These are phyloP conservation scores for Escovopsis weberi DNA, from an alignment of 2,329 filamentous ascomycete genomes.

Conservation along the genomic window DNA sequence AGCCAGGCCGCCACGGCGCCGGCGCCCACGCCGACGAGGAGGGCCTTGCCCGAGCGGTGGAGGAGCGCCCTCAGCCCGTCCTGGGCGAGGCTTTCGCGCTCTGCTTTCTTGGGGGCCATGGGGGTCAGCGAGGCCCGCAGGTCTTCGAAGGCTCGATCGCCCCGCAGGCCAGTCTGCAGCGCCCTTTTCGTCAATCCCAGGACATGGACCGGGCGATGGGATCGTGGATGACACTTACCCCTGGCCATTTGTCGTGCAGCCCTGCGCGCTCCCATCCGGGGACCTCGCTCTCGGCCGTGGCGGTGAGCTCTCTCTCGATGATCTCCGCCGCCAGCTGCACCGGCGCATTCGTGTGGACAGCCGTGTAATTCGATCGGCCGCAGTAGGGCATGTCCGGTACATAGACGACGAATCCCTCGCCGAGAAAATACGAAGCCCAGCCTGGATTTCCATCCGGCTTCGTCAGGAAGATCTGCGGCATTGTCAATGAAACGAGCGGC, in stretches of 20 bases:
- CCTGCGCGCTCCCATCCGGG: conserved; percentile 13
- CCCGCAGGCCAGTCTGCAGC: conserved; percentile 18
- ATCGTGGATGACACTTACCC: conserved; percentile 10
- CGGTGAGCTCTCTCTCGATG: conserved; percentile 20
- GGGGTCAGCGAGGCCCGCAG: conserved; percentile 31
- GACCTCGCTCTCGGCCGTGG: conserved; percentile 8
- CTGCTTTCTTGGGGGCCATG: conserved; percentile 12
- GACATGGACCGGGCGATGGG: not conserved
- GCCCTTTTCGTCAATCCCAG: conserved; percentile 1
- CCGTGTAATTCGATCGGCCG: conserved; percentile 20
- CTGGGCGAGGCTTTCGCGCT: conserved; percentile 18
- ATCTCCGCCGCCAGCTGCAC: conserved; percentile 6
- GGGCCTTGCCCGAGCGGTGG: conserved; percentile 23
- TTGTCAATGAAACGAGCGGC: too few relatives aligned
- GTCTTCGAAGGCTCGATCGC: conserved; percentile 32
- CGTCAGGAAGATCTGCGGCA: conserved; percentile 24
- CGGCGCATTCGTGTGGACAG: conserved; percentile 7
- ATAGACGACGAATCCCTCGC: conserved; percentile 27
- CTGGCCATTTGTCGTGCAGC: conserved; percentile 25
- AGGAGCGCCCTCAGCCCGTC: conserved; percentile 28
- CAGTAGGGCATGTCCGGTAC: conserved; percentile 27
- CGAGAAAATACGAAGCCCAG: conserved; percentile 31
- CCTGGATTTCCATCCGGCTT: conserved; percentile 32
- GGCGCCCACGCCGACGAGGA: conserved; percentile 36
- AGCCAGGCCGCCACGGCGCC: conserved; percentile 31